Conservation (phyloP, 306 rosid genomes). For the Corylus avellana region DNA sequence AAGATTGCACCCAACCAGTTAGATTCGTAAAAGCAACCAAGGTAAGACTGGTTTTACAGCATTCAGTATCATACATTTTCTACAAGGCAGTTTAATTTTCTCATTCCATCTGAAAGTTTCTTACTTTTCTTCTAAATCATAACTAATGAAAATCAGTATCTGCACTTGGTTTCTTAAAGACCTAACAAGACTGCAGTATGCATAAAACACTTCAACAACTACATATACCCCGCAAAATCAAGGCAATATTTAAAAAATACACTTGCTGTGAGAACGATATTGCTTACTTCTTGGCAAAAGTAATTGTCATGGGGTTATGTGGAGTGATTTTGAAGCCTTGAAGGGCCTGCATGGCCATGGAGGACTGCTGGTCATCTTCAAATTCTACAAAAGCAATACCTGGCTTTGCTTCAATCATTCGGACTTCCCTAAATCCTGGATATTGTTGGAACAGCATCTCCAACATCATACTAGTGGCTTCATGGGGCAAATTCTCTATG, state of each 20-base stretch:
- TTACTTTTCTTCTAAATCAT: constrained; percentile 21
- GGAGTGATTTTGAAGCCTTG: constrained; percentile 95
- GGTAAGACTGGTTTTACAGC: constrained; percentile 15
- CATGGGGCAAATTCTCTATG: constrained; percentile 92
- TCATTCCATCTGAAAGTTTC: constrained; percentile 20
- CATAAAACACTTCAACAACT: constrained; percentile 22
- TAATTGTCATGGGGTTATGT: constrained; percentile 79
- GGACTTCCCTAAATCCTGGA: constrained; percentile 97
- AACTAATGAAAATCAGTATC: constrained; percentile 25
- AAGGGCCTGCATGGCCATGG: constrained; percentile 95
- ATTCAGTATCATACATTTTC: constrained; percentile 22
- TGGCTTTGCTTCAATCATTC: constrained; percentile 95
- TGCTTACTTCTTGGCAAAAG: constrained; percentile 87
- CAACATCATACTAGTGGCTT: constrained; percentile 84
- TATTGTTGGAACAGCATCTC: constrained; percentile 92
- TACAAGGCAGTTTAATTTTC: constrained; percentile 32
- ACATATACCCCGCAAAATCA: constrained; percentile 19
- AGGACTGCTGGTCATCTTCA: constrained; percentile 89
- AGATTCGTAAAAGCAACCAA: constrained; percentile 6
- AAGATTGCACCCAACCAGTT: neutral
- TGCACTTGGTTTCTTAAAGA: constrained; percentile 32
- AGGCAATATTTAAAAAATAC: constrained; percentile 15
- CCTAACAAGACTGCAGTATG: constrained; percentile 30
- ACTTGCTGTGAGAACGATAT: constrained; percentile 6
- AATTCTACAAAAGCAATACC: constrained; percentile 95